Percentiles rank a stretch among this genome's conserved stretches.
Conservation (phyloP, 164 flowering plant species). For the Protea cynaroides region DNA sequence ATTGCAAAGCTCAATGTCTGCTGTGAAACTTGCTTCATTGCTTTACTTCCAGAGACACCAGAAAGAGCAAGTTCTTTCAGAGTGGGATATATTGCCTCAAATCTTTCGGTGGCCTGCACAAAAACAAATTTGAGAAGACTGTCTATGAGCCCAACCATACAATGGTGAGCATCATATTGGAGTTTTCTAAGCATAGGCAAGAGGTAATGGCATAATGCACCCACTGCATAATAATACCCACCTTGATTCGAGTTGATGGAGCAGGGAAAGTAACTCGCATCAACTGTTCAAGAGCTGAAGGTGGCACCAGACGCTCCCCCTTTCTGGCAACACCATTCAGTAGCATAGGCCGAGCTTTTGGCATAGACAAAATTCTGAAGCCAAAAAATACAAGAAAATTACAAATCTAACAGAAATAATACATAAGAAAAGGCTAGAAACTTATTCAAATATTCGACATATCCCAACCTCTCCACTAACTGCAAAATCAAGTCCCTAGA, state of each 20-base stretch:
- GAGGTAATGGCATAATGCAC: slow-evolving; percentile 1
- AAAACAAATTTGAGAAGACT: neutral
- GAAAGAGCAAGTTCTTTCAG: slow-evolving; percentile 83
- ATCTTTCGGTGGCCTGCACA: slow-evolving; percentile 88
- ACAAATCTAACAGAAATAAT: neutral
- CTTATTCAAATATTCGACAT: neutral
- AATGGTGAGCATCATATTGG: neutral
- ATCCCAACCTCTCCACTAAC: slow-evolving; percentile 69
- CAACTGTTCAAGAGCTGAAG: slow-evolving; percentile 58
- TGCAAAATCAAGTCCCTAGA: slow-evolving; percentile 87
- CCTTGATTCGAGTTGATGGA: slow-evolving; percentile 72
- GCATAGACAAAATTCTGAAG: slow-evolving; percentile 62
- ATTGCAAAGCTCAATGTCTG: slow-evolving; percentile 48
- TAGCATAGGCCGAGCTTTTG: slow-evolving; percentile 70
- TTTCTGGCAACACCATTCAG: slow-evolving; percentile 79
- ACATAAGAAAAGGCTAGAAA: neutral
- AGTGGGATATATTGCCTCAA: slow-evolving; percentile 75
- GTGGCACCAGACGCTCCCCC: slow-evolving; percentile 87
- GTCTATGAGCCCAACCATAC: neutral
- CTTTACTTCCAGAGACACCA: slow-evolving; percentile 80
- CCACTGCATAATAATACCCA: slow-evolving; percentile 21
- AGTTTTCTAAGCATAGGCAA: no score
- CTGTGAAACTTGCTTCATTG: slow-evolving; percentile 72
- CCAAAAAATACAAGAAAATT: slow-evolving; percentile 6
- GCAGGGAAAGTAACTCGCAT: slow-evolving; percentile 65